phyloP scores from a whole-genome alignment of 805 yeast species.

The Sugiyamaella floridensis region DNA sequence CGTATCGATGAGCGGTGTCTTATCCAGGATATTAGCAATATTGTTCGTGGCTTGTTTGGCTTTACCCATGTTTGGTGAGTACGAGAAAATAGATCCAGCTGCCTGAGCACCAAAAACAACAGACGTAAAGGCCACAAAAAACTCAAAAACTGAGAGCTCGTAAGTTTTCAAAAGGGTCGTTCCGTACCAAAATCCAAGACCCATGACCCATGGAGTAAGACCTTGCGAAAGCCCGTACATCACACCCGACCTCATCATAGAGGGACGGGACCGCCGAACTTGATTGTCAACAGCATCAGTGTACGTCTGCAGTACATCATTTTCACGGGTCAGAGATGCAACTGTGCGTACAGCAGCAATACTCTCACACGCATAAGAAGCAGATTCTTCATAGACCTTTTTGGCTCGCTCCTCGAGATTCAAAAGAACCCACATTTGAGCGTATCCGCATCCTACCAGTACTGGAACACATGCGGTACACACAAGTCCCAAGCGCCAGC shows the following conservation, averaged over 20 bases:
- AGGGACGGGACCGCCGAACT: constrained; percentile 25
- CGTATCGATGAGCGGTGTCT: constrained; percentile 32
- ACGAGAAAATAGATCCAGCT: constrained; percentile 36
- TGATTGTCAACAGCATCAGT: constrained; percentile 25
- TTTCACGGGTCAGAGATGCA: constrained; percentile 36
- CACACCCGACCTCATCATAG: constrained; percentile 29
- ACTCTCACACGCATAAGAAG: constrained; percentile 36
- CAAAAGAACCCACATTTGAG: constrained; percentile 31
- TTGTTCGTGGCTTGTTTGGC: constrained; percentile 34
- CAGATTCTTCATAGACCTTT: constrained; percentile 33
- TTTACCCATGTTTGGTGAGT: constrained; percentile 39
- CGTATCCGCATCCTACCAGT: constrained; percentile 35
- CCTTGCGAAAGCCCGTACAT: constrained; percentile 36
- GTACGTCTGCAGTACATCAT: constrained; percentile 31
- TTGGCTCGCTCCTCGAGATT: constrained; percentile 33
- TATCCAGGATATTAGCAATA: constrained; percentile 29
- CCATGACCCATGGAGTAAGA: constrained; percentile 34
- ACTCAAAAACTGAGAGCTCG: constrained; percentile 28
- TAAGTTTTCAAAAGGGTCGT: constrained; percentile 30
- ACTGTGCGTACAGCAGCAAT: constrained; percentile 37
- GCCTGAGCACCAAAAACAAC: constrained; percentile 38
- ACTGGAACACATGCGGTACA: constrained; percentile 35
- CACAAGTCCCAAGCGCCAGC: constrained; percentile 37
- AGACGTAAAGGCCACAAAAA: constrained; percentile 35
- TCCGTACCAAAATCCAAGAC: constrained; percentile 40